Conservation (phyloP, 148 eudicot genomes). For the Rhododendron mucronatum region DNA sequence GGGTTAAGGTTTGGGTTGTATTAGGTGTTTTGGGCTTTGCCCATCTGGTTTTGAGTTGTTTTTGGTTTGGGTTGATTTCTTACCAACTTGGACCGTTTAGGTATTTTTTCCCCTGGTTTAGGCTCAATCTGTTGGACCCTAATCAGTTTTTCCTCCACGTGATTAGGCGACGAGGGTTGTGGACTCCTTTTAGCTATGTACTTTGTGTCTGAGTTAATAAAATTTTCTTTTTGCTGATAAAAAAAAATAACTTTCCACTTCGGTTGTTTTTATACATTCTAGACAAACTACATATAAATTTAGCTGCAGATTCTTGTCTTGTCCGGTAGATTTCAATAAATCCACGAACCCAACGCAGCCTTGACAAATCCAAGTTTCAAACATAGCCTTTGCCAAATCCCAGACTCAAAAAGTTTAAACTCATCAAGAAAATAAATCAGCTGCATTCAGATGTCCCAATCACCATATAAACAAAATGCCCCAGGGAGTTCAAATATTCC, state of each 20-base stretch:
- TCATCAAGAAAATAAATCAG: slow-evolving; percentile 2
- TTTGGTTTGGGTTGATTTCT: too few relatives aligned
- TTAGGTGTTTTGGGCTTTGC: too few relatives aligned
- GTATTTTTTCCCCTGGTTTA: too few relatives aligned
- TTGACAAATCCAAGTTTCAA: background rate
- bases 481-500: background rate
- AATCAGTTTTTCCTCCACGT: too few relatives aligned
- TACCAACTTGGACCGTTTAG: too few relatives aligned
- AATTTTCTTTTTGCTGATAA: too few relatives aligned
- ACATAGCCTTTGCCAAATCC: background rate
- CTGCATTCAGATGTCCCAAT: background rate
- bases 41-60: too few relatives aligned
- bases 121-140: fast-evolving
- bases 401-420: background rate
- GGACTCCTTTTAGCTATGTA: too few relatives aligned
- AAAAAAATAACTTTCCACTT: too few relatives aligned
- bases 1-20: too few relatives aligned
- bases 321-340: background rate
- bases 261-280: background rate
- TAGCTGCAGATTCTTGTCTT: background rate
- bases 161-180: too few relatives aligned
- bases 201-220: too few relatives aligned
- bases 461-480: background rate
- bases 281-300: background rate
- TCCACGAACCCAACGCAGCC: background rate